Conservation (phyloP, 805 yeast genomes). For the Metschnikowia baotianmanensis region DNA sequence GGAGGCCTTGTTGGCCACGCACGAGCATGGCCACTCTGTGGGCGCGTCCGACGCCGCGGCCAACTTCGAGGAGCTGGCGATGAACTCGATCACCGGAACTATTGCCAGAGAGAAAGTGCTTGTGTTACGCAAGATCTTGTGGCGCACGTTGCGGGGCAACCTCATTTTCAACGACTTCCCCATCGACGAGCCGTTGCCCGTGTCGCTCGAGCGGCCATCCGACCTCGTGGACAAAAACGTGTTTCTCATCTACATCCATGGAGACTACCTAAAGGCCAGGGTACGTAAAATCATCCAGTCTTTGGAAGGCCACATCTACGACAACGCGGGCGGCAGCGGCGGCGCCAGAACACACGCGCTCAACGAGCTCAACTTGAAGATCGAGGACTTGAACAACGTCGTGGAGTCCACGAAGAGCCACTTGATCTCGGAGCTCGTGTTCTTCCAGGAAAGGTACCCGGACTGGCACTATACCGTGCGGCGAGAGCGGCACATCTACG, state of each 20-base stretch:
- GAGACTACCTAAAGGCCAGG: conserved; percentile 34
- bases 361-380: conserved; percentile 30
- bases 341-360: conserved; percentile 26
- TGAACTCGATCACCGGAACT: conserved; percentile 36
- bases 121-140: conserved; percentile 37
- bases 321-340: conserved; percentile 34
- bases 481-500: conserved; percentile 57
- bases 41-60: conserved; percentile 20
- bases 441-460: conserved; percentile 35
- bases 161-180: conserved; percentile 40
- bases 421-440: conserved; percentile 35
- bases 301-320: conserved; percentile 38
- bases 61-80: conserved; percentile 21
- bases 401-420: conserved; percentile 35
- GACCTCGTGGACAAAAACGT: conserved; percentile 32
- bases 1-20: conserved; percentile 27
- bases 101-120: conserved; percentile 36
- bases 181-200: conserved; percentile 21
- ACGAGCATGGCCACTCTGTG: conserved; percentile 23
- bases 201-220: conserved; percentile 18
- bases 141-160: conserved; percentile 45
- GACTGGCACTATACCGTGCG: conserved; percentile 37
- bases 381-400: conserved; percentile 32
- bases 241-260: conserved; percentile 41
- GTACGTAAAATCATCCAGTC: conserved; percentile 38